Percentiles rank a stretch among this genome's conserved stretches.
These are phyloP conservation scores for Escallonia herrerae DNA, from an alignment of 129 eudicot species.

Conservation along the genomic window DNA sequence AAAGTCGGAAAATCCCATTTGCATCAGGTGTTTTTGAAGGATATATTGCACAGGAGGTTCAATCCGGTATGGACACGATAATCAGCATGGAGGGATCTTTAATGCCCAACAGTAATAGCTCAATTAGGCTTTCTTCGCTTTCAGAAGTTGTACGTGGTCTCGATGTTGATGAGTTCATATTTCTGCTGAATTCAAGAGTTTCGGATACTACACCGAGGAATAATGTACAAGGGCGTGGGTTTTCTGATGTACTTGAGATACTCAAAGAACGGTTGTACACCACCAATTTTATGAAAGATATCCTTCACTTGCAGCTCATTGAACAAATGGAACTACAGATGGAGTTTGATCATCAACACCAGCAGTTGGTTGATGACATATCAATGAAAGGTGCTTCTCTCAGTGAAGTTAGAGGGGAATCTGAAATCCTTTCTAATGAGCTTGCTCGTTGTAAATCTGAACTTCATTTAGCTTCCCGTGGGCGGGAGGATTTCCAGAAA, in stretches of 20 bases:
- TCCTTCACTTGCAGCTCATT: conserved; percentile 42
- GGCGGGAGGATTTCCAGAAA: conserved; percentile 45
- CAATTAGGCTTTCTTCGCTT: conserved; percentile 44
- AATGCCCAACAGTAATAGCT: conserved; percentile 22
- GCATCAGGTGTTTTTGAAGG: conserved; percentile 16
- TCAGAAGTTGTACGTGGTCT: conserved; percentile 44
- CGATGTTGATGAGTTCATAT: conserved; percentile 50
- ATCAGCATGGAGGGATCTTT: conserved; percentile 3
- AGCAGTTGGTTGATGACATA: conserved; percentile 36
- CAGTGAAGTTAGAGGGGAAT: conserved; percentile 35
- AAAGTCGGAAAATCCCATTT: conserved; percentile 6
- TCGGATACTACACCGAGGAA: conserved; percentile 12
- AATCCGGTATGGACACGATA: not conserved
- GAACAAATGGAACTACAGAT: conserved; percentile 33
- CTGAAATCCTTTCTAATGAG: conserved; percentile 49
- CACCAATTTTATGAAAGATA: conserved; percentile 46
- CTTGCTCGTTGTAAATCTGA: conserved; percentile 47
- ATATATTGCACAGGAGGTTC: conserved; percentile 7
- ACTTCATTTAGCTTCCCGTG: conserved; percentile 35
- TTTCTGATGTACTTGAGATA: conserved; percentile 35
- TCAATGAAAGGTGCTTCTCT: conserved; percentile 33
- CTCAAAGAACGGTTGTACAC: conserved; percentile 58
- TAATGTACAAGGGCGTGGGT: conserved; percentile 11
- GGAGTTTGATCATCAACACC: conserved; percentile 26
- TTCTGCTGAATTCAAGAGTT: conserved; percentile 43